These are phyloP conservation scores for Microsporum canis DNA, from an alignment of 2,329 filamentous ascomycete genomes.

Conservation along the genomic window DNA sequence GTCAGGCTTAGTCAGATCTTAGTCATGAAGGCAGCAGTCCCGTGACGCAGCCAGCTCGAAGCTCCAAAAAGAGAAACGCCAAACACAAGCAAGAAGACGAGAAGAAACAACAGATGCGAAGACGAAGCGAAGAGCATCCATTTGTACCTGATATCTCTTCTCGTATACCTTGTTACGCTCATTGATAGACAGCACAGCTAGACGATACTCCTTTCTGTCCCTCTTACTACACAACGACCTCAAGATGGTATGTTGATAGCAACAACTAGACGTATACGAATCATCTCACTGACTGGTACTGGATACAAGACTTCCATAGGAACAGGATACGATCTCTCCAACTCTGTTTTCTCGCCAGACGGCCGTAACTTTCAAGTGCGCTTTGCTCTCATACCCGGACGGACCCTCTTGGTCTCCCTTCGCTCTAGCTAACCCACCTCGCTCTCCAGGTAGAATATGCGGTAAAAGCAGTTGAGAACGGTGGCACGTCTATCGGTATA, in stretches of 20 bases:
- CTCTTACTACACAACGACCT: neutral
- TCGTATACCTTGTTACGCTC: neutral
- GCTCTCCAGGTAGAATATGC: slow-evolving; percentile 68
- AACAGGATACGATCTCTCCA: slow-evolving; percentile 97
- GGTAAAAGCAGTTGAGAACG: slow-evolving; percentile 96
- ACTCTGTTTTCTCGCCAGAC: slow-evolving; percentile 99
- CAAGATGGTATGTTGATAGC: slow-evolving; percentile 1
- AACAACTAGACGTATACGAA: neutral
- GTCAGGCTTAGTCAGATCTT: neutral
- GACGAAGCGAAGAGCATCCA: neutral
- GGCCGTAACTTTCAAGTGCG: slow-evolving; percentile 92
- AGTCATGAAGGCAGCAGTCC: slow-evolving; percentile 12
- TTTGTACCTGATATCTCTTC: neutral
- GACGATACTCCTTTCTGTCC: neutral
- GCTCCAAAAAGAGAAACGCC: slow-evolving; percentile 4
- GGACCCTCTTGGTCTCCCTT: neutral
- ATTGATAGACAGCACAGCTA: neutral
- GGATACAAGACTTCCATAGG: slow-evolving; percentile 83
- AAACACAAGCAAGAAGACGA: neutral
- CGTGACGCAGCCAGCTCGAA: slow-evolving; percentile 13
- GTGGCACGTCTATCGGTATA: slow-evolving; percentile 91
- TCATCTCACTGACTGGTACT: neutral
- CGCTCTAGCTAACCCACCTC: neutral
- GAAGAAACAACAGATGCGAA: neutral
- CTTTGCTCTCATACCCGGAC: neutral